Base-by-base conservation (phyloP, 805 yeast genomes). In the Yarrowia sp. region DNA sequence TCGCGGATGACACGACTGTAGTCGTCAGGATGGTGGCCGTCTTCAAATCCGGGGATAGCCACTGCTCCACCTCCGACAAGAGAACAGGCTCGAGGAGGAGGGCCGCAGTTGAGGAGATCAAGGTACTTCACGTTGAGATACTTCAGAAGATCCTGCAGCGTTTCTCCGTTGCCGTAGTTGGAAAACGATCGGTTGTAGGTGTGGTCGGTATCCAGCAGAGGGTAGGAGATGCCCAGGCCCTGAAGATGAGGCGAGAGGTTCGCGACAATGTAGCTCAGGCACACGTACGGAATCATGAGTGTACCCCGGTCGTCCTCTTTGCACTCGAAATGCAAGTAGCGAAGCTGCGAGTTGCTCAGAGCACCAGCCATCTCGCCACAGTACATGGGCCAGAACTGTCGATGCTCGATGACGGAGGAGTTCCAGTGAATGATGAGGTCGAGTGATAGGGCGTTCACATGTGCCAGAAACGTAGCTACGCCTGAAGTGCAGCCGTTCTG, bases 21-120 rank as follows among this genome's bases (percentile, higher is more conserved):
- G 7, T 58, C 47, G 27, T 56, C 31, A 2, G 70, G 68, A 35
- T 68, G 62, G 27, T 59, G 63, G 8, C 63, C 62, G 8, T 55
- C 46, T 27, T 55, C 61, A 19, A 55, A 55, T 21, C 61, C 61
- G 12, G 61, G 61, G 6, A 38, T 31, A 8, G 61, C 61, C 4
- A 55, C 36, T 4, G 38, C 35, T 7, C 61, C 61, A 4, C 61
- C 61, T 6, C 61, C 61, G 4, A 55, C 47, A 2, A 55, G 29
- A 3, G 61, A 55, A n/a, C 47, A 38, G 3, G 61, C 61, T 9
- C 61, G 14, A 1, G 61, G 61, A 13, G 47, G 46, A 10, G 38
- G 47, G 8, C 61, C 61, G 6, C 61, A 55, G 13, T 55, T 55
- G 16, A 55, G 36, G 12, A 55, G 38, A 39, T 55, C 61, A 4